These are phyloP conservation scores for Dendrocalamus sinicus DNA, from an alignment of 176 grass and related monocot genomes.

Conservation along the genomic window DNA sequence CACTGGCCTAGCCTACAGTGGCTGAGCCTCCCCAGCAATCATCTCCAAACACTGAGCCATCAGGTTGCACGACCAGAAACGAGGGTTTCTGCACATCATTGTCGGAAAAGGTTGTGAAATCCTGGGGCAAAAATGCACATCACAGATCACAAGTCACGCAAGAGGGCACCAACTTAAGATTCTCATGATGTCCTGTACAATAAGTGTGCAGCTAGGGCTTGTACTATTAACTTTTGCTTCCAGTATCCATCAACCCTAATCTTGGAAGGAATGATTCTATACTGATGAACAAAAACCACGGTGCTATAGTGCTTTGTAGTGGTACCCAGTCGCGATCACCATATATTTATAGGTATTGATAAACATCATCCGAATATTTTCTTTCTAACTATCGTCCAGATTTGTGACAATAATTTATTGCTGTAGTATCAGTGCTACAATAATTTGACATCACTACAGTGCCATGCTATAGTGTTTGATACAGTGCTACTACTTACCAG, in stretches of 20 bases:
- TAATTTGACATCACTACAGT: neutral
- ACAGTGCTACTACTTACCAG: too few species aligned
- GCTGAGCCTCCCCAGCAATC: constrained; percentile 16
- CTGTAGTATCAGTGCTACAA: neutral
- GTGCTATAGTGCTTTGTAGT: neutral
- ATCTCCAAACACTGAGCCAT: constrained; percentile 50
- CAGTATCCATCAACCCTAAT: neutral
- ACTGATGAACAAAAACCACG: constrained; percentile 1
- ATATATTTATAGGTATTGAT: too few species aligned
- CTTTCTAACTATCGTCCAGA: too few species aligned
- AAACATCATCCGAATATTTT: too few species aligned
- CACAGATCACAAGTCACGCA: constrained; percentile 18
- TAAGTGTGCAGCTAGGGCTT: constrained; percentile 30
- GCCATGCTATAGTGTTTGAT: neutral
- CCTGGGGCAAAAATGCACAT: constrained; percentile 19
- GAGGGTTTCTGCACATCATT: constrained; percentile 35
- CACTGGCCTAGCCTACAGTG: constrained; percentile 22
- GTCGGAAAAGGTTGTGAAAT: constrained; percentile 22
- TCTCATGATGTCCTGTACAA: neutral
- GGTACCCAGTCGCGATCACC: neutral
- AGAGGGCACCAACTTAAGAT: constrained; percentile 25
- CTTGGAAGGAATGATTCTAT: constrained; percentile 1
- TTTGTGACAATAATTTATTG: too few species aligned
- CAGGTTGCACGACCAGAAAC: constrained; percentile 32
- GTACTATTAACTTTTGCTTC: neutral